These are phyloP conservation scores for Tuber calosporum DNA, from an alignment of 495 filamentous ascomycete species.

Conservation along the genomic window DNA sequence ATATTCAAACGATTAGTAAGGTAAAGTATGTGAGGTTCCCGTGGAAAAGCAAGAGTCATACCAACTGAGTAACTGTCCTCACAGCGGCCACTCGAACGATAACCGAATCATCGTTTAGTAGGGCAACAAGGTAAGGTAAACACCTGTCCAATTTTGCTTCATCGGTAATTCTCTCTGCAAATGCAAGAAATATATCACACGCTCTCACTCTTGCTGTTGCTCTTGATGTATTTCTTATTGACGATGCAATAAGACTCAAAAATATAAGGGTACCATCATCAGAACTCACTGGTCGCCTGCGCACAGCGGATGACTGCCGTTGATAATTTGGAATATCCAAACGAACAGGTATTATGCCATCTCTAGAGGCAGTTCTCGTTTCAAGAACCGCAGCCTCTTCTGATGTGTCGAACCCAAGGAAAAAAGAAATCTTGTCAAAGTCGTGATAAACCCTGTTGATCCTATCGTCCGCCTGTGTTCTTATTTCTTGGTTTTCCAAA, in stretches of 20 bases:
- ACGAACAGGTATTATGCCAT: constrained; percentile 62
- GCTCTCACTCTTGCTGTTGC: constrained; percentile 80
- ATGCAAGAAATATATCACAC: constrained; percentile 87
- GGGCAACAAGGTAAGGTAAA: constrained; percentile 74
- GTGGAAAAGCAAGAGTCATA: constrained; percentile 36
- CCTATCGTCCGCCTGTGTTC: constrained; percentile 63
- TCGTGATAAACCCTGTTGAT: constrained; percentile 89
- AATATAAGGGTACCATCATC: constrained; percentile 95
- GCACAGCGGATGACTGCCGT: constrained; percentile 49
- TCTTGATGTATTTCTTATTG: constrained; percentile 78
- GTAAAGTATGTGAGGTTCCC: background rate
- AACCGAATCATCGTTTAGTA: constrained; percentile 74
- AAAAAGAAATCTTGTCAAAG: constrained; percentile 96
- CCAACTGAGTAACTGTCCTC: constrained; percentile 74
- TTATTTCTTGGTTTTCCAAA: constrained; percentile 24
- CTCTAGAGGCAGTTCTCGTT: constrained; percentile 32
- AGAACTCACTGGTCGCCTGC: constrained; percentile 45
- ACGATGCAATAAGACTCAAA: constrained; percentile 76
- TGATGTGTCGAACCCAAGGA: constrained; percentile 65
- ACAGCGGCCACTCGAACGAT: constrained; percentile 78
- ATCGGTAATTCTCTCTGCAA: constrained; percentile 83
- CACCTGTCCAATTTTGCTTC: constrained; percentile 95
- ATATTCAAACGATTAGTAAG: constrained; percentile 17
- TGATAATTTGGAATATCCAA: constrained; percentile 82
- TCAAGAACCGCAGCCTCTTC: constrained; percentile 26